Evolutionary conservation across 148 eudicot genomes (phyloP).

Genomic region (Diospyros lotus): DNA sequence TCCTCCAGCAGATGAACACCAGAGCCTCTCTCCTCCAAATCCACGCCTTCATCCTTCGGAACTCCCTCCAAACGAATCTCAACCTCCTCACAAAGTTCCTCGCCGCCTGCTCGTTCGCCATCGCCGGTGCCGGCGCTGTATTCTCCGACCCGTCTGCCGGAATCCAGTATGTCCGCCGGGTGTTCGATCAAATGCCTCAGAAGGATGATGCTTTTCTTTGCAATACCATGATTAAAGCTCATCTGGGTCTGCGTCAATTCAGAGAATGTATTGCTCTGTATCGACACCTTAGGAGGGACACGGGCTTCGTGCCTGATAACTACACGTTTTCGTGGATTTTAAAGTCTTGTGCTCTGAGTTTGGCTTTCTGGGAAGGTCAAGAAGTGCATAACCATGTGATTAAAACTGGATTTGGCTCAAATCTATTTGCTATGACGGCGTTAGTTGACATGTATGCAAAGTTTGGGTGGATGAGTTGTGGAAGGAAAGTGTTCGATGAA

Average conservation of each 20-base stretch:
- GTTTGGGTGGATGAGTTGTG: constrained; percentile 42
- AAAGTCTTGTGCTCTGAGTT: constrained; percentile 47
- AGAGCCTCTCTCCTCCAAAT: constrained; percentile 51
- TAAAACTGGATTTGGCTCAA: constrained; percentile 47
- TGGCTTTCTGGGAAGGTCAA: constrained; percentile 39
- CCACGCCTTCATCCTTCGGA: constrained; percentile 62
- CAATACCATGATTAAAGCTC: constrained; percentile 60
- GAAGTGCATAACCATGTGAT: constrained; percentile 52
- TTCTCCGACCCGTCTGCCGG: constrained; percentile 7
- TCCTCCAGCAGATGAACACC: constrained; percentile 42
- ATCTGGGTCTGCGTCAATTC: constrained; percentile 36
- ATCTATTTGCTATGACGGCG: constrained; percentile 58
- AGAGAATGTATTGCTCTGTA: constrained; percentile 39
- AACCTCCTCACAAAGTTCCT: constrained; percentile 17
- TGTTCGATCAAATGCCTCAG: constrained; percentile 52
- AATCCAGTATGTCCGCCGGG: constrained; percentile 46
- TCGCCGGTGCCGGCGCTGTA: not conserved
- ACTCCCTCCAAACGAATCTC: constrained; percentile 47
- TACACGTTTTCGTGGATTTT: constrained; percentile 55
- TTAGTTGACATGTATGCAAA: constrained; percentile 77
- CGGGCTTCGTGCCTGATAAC: constrained; percentile 47
- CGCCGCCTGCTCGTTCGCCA: not conserved
- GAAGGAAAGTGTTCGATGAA: constrained; percentile 60
- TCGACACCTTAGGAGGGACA: constrained; percentile 31
- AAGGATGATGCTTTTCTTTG: constrained; percentile 49